Evolutionary conservation across 495 filamentous ascomycete species (phyloP), one percentile per base, ranked within the genome.

Genomic region (Hypoxylon crocopeplum): DNA sequence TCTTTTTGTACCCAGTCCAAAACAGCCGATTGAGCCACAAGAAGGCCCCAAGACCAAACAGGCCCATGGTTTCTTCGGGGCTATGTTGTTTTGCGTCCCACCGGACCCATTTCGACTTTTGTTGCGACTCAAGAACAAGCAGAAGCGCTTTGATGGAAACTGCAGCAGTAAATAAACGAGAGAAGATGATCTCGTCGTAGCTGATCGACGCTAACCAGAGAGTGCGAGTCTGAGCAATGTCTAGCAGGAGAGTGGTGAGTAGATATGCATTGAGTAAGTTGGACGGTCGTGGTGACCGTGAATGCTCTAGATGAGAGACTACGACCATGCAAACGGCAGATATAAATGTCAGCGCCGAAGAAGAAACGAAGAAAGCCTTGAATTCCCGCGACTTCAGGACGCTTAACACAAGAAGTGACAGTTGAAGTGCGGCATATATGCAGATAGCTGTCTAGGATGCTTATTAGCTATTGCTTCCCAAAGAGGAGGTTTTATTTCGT

Each of bases 1-100:
- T 16, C 6, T 71, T 73, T 1, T 42, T 69, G 56, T 77, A 83
- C 0, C 84, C 83, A 12, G 42, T 60, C 21, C 69, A 63, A 44
- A 89, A 81, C 2, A 88, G 56, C 12, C 63, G 67, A 56, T 84
- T 86, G 45, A 88, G 68, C 85, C 86, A 89, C 54, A 68, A 81
- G 63, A 86, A 88, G 2, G 84, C 66, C 0, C 66, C 70, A 11
- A 73, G 73, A 49, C 73, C 80, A 48, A 80, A 84, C 10, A 85
- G 72, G 0, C 85, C 77, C 27, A 71, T 77, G 0, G 79, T 84
- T n/a, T 81, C 82, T 57, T 91, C 88, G 0, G 84, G 84, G 12
- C 84, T 80, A 36, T 78, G 75, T 6, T 66, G 53, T 15, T 65
- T 66, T 32, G 72, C 79, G 36, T 71, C 44, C 64, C 62, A 68